phyloP scores from a whole-genome alignment of 2,329 filamentous ascomycete genomes.

The Chaetomium sp. region DNA sequence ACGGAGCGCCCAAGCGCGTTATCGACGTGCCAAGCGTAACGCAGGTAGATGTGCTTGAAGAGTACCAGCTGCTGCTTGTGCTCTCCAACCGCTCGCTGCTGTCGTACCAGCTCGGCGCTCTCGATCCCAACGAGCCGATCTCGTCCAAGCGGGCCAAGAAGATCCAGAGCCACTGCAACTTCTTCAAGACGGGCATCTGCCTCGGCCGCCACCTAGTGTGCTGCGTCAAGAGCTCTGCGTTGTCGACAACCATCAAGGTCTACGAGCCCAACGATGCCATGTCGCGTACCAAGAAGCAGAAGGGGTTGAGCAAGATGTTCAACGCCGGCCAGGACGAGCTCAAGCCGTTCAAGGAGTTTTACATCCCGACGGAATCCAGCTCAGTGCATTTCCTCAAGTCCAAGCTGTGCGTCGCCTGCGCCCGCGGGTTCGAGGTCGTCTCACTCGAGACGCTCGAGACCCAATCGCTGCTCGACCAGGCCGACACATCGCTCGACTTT shows the following conservation, averaged over 20 bases:
- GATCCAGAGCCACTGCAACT: slow-evolving; percentile 95
- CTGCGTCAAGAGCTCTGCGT: slow-evolving; percentile 86
- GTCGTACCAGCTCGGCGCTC: slow-evolving; percentile 79
- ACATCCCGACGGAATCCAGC: slow-evolving; percentile 96
- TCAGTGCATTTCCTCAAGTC: slow-evolving; percentile 97
- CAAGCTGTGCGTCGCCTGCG: slow-evolving; percentile 93
- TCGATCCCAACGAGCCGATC: slow-evolving; percentile 77
- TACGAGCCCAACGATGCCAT: slow-evolving; percentile 95
- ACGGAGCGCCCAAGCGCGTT: slow-evolving; percentile 67
- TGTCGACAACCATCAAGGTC: slow-evolving; percentile 98
- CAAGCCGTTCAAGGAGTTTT: slow-evolving; percentile 97
- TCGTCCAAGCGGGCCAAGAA: slow-evolving; percentile 84
- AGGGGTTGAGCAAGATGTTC: slow-evolving; percentile 93
- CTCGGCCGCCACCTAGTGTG: slow-evolving; percentile 90
- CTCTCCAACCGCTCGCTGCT: slow-evolving; percentile 88
- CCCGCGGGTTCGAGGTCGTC: slow-evolving; percentile 93
- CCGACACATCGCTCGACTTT: slow-evolving; percentile 95
- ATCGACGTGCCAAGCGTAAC: slow-evolving; percentile 83
- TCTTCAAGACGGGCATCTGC: slow-evolving; percentile 96
- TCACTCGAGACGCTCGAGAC: slow-evolving; percentile 96
- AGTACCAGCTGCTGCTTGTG: slow-evolving; percentile 86
- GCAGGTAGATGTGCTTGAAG: slow-evolving; percentile 92
- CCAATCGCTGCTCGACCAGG: slow-evolving; percentile 92
- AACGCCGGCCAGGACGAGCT: slow-evolving; percentile 87
- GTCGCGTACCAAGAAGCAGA: slow-evolving; percentile 90